phyloP scores from a whole-genome alignment of 208 protist species.

The Tritrichomonas foetus region DNA sequence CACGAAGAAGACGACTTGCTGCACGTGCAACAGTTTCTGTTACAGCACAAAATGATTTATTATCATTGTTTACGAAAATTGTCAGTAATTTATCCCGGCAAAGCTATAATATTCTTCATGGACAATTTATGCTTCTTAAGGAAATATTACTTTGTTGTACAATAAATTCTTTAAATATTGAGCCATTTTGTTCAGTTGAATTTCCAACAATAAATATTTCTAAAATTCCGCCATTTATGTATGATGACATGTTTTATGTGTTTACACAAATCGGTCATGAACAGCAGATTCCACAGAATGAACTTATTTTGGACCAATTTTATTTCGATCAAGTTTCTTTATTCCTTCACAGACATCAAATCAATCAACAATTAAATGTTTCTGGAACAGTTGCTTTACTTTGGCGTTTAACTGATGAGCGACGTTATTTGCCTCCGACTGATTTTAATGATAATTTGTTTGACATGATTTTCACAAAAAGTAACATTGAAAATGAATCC shows the following conservation, averaged over 20 bases:
- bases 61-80: background rate
- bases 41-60: background rate
- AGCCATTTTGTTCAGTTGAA: background rate
- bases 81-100: background rate
- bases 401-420: background rate
- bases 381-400: background rate
- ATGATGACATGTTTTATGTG: background rate
- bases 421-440: too few relatives aligned
- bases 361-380: background rate
- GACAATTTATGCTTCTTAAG: background rate
- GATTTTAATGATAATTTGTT: background rate
- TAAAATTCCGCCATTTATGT: conserved; percentile 27
- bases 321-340: background rate
- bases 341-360: background rate
- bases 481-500: background rate
- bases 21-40: background rate
- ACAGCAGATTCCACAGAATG: background rate
- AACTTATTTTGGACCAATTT: background rate
- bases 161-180: too few relatives aligned
- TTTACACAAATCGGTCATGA: background rate
- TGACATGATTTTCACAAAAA: too few relatives aligned
- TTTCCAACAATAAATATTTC: background rate
- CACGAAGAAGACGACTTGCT: background rate
- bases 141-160: background rate
- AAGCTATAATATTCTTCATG: background rate